phyloP scores from a whole-genome alignment of 192 early-diverging fungal species.

The Cetraspora pellucida region DNA sequence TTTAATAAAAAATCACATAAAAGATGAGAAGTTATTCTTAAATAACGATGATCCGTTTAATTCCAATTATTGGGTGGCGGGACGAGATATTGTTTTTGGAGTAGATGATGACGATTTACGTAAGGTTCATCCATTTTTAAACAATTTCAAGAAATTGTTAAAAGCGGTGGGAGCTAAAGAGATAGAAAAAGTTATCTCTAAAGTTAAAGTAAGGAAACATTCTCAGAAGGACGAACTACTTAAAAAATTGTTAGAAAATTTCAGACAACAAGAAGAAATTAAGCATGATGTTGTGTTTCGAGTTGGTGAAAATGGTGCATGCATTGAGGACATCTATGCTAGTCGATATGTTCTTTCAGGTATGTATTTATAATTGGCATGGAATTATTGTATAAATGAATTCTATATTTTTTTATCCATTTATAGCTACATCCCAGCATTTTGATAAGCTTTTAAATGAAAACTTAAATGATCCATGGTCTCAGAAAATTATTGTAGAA shows the following conservation, averaged over 20 bases:
- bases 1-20: not conserved
- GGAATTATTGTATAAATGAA: no score
- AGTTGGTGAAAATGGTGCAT: not conserved
- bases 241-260: not conserved
- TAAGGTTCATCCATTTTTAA: constrained; percentile 8
- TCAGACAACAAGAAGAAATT: not conserved
- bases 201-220: not conserved
- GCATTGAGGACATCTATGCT: not conserved
- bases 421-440: not conserved
- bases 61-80: not conserved
- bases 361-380: not conserved
- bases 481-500: not conserved
- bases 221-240: not conserved
- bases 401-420: not conserved
- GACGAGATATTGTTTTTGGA: not conserved
- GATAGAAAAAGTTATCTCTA: not conserved
- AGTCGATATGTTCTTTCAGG: constrained; percentile 13
- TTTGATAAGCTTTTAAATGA: not conserved
- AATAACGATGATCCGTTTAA: constrained; percentile 23
- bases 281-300: constrained; percentile 6
- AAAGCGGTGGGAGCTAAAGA: not conserved
- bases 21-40: not conserved
- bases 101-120: not conserved
- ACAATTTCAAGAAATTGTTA: not conserved
- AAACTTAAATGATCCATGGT: not conserved